Evolutionary conservation across 441 rosid species (phyloP), one percentile per base, ranked within the genome.

Genomic region (Metrosideros polymorpha): DNA sequence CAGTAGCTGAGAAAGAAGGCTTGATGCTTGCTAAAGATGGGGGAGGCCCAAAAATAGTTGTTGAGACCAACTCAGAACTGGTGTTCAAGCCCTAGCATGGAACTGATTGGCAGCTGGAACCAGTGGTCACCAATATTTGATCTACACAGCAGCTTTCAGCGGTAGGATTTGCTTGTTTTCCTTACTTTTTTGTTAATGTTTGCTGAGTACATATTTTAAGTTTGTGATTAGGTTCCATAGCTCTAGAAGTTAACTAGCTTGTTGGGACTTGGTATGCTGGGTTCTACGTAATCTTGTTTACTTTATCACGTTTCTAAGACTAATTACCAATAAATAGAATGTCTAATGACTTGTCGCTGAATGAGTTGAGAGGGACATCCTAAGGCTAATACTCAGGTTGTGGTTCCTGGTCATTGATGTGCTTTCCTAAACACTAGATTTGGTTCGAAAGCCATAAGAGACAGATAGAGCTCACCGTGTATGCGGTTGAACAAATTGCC

Each of bases 401-500:
- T 39, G 0, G n/a, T 71, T 71, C 79, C 47, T 22, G 49, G n/a
- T 42, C 82, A 39, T 71, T 43, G 29, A 71, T 71, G 49, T 71
- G 49, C 49, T 71, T 71, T 71, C 82, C 49, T 0, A 49, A 17
- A 39, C 49, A 71, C 49, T 42, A 22, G 49, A 39, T 71, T 71
- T 71, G 82, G n/a, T 71, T 71, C 0, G 29, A 71, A 39, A 42
- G 82, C 49, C 47, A 6, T 39, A 24, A 14, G 86, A 85, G 54
- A 85, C 61, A 66, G 47, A 25, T 50, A 6, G 35, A 29, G 30
- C 90, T 92, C 83, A 92, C 96, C 90, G 32, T 93, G 95, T 50
- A 94, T 92, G 85, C 92, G 93, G 85, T 87, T 56, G 56, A 89
- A 89, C 84, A 94, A 91, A 87, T 89, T 93, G 86, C 97, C 95